Percentiles rank a stretch among this genome's conserved stretches.
These are phyloP conservation scores for Stramenopiles sp. DNA, from an alignment of 352 stramenopile species.

Conservation along the genomic window DNA sequence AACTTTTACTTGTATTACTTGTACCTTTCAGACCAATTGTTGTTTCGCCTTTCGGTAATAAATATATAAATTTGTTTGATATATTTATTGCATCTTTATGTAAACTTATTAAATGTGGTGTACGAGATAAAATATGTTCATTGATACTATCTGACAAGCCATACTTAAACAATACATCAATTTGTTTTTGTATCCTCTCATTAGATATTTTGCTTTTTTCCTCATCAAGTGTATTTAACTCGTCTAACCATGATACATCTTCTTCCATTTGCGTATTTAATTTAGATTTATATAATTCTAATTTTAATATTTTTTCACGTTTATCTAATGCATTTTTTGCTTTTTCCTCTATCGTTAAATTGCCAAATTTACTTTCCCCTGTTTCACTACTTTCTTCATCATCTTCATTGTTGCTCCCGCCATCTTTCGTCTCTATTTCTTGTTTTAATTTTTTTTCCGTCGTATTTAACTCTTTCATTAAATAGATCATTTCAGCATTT, in stretches of 20 bases:
- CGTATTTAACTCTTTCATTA: neutral
- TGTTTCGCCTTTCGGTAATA: constrained; percentile 28
- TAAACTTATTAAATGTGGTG: constrained; percentile 51
- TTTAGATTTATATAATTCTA: neutral
- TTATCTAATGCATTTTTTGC: neutral
- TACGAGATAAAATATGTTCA: neutral
- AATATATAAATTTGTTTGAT: constrained; percentile 51
- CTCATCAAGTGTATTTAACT: neutral
- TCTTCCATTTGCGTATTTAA: neutral
- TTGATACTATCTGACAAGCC: neutral
- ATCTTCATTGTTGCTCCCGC: too few relatives aligned
- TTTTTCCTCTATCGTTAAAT: neutral
- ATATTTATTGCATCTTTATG: constrained; percentile 52
- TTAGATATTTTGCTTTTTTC: neutral
- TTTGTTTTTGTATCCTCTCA: neutral
- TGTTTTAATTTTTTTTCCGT: neutral
- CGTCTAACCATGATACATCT: neutral
- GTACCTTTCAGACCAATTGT: neutral
- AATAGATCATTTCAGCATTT: constrained; percentile 1
- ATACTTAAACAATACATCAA: neutral
- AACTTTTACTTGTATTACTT: constrained; percentile 39
- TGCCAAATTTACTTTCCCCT: neutral
- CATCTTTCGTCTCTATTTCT: neutral
- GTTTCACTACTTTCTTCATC: neutral
- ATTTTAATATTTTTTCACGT: constrained; percentile 5